These are phyloP conservation scores for Alternaria rosae DNA, from an alignment of 2,329 filamentous ascomycete species.

Conservation along the genomic window DNA sequence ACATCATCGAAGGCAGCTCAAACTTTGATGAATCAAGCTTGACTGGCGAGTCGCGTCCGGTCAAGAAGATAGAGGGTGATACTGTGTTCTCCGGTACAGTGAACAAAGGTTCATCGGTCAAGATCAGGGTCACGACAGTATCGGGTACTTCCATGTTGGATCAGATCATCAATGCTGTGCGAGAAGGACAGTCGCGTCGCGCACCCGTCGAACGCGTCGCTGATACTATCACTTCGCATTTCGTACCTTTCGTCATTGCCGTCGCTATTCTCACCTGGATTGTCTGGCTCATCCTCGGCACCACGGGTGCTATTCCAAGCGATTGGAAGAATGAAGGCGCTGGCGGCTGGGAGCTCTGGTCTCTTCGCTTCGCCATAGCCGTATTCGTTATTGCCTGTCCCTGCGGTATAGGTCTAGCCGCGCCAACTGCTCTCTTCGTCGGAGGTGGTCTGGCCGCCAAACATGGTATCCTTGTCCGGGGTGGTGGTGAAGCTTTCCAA, in stretches of 20 bases:
- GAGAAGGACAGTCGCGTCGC: slow-evolving; percentile 77
- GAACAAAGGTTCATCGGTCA: slow-evolving; percentile 71
- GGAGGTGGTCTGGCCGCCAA: slow-evolving; percentile 81
- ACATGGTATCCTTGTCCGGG: slow-evolving; percentile 81
- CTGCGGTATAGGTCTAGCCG: slow-evolving; percentile 83
- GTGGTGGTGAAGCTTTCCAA: slow-evolving; percentile 85
- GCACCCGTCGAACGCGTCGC: slow-evolving; percentile 79
- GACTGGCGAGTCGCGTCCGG: slow-evolving; percentile 76
- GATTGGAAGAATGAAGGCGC: slow-evolving; percentile 62
- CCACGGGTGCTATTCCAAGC: slow-evolving; percentile 63
- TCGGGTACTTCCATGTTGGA: slow-evolving; percentile 79
- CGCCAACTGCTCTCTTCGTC: slow-evolving; percentile 83
- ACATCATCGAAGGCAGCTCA: slow-evolving; percentile 64
- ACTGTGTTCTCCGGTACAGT: slow-evolving; percentile 76
- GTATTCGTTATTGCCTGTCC: slow-evolving; percentile 89
- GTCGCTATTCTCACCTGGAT: slow-evolving; percentile 76
- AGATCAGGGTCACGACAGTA: slow-evolving; percentile 69
- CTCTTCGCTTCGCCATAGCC: slow-evolving; percentile 82
- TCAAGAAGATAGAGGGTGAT: slow-evolving; percentile 70
- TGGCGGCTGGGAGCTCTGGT: slow-evolving; percentile 76
- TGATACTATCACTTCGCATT: slow-evolving; percentile 76
- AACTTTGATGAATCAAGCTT: slow-evolving; percentile 89
- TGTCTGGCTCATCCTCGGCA: slow-evolving; percentile 72
- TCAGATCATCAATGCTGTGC: slow-evolving; percentile 77
- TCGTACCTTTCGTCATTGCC: slow-evolving; percentile 75